Evolutionary conservation across 768 basidiomycete species (phyloP).

Genomic region (Leccinum subtestaceum): DNA sequence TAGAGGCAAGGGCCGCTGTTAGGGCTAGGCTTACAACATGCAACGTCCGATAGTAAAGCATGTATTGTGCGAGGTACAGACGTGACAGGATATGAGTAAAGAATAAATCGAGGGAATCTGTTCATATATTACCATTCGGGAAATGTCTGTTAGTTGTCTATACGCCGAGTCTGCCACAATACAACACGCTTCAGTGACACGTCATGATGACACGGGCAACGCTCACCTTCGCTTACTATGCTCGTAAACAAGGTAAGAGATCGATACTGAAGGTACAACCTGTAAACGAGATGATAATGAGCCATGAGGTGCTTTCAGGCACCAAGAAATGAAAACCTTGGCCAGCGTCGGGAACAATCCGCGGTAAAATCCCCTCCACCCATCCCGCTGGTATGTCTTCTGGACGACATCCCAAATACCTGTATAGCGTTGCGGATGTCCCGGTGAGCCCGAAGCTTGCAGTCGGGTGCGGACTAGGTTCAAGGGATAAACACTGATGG

Average conservation of each 20-base stretch:
- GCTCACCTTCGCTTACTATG: constrained; percentile 75
- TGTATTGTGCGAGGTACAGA: constrained; percentile 29
- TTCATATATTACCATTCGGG: constrained; percentile 19
- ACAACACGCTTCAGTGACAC: constrained; percentile 3
- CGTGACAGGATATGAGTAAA: constrained; percentile 24
- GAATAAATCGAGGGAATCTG: constrained; percentile 25
- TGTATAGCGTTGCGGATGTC: constrained; percentile 87
- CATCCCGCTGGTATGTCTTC: constrained; percentile 80
- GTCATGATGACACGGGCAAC: background rate
- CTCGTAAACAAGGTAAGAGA: constrained; percentile 94
- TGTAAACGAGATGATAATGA: constrained; percentile 28
- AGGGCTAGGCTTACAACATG: constrained; percentile 7
- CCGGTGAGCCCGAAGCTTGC: constrained; percentile 94
- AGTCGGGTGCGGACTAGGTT: constrained; percentile 91
- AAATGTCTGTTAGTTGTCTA: constrained; percentile 30
- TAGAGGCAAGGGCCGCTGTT: background rate
- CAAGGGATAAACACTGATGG: constrained; percentile 88
- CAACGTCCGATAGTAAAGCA: constrained; percentile 9
- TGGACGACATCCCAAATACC: constrained; percentile 83
- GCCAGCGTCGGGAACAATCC: constrained; percentile 90
- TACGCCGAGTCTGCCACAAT: constrained; percentile 54
- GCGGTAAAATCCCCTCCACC: constrained; percentile 93
- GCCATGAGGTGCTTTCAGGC: background rate
- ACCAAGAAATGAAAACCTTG: constrained; percentile 52
- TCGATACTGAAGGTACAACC: constrained; percentile 96